Percentiles rank a stretch among this genome's conserved stretches.
These are phyloP conservation scores for Suhomyces vadensis DNA, from an alignment of 805 yeast species.

Conservation along the genomic window DNA sequence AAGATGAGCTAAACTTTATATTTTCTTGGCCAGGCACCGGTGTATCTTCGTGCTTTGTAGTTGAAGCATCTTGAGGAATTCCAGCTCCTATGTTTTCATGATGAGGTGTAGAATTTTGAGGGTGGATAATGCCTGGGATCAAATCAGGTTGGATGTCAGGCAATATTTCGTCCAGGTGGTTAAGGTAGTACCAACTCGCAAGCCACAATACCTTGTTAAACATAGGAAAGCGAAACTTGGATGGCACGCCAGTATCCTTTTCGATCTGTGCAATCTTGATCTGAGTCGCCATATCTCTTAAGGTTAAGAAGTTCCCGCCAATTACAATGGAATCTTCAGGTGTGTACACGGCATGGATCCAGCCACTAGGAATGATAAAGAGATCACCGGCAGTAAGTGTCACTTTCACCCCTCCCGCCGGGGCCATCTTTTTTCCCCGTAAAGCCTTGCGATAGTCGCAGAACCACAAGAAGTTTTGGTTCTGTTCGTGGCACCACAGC, in stretches of 20 bases:
- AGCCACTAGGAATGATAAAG: constrained; percentile 83
- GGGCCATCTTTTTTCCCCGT: constrained; percentile 31
- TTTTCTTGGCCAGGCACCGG: too few relatives aligned
- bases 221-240: constrained; percentile 74
- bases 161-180: constrained; percentile 21
- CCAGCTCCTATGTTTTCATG: too few relatives aligned
- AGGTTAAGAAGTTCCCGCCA: constrained; percentile 84
- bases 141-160: too few relatives aligned
- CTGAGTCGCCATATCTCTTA: constrained; percentile 63
- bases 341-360: constrained; percentile 90
- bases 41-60: too few relatives aligned
- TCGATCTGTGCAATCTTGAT: constrained; percentile 64
- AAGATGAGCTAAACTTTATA: too few relatives aligned
- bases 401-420: constrained; percentile 51
- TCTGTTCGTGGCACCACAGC: constrained; percentile 68
- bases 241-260: constrained; percentile 66
- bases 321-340: constrained; percentile 78
- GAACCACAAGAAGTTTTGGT: constrained; percentile 65
- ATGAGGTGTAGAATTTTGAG: too few relatives aligned
- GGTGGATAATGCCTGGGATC: too few relatives aligned
- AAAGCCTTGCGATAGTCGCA: constrained; percentile 47
- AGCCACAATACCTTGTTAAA: constrained; percentile 73
- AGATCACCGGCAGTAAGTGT: constrained; percentile 65
- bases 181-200: constrained; percentile 49
- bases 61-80: too few relatives aligned